These are phyloP conservation scores for Scalesia atractyloides DNA, from an alignment of 129 eudicot genomes.

Conservation along the genomic window DNA sequence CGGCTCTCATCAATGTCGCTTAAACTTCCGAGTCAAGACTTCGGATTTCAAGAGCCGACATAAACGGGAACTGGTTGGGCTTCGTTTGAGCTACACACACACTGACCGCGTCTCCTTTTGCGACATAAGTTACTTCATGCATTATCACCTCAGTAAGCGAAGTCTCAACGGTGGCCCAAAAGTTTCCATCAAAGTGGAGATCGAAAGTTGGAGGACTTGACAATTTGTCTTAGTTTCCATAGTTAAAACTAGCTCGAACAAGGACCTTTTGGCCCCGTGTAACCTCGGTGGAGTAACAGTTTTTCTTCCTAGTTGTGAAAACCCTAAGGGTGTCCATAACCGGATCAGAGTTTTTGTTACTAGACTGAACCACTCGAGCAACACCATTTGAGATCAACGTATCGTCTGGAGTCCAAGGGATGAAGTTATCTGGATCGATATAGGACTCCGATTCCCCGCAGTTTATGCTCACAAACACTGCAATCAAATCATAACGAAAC, in stretches of 20 bases:
- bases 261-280: conserved; percentile 24
- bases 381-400: conserved; percentile 20
- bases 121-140: conserved; percentile 36
- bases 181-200: conserved; percentile 45
- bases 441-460: conserved; percentile 22
- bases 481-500: not conserved
- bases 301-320: conserved; percentile 30
- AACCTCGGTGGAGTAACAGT: conserved; percentile 24
- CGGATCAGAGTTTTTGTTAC: conserved; percentile 2
- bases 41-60: conserved; percentile 39
- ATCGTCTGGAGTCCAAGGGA: conserved; percentile 22
- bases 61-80: conserved; percentile 34
- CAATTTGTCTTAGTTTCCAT: conserved; percentile 41
- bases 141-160: not conserved
- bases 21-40: conserved; percentile 26
- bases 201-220: conserved; percentile 37
- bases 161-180: conserved; percentile 30
- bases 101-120: conserved; percentile 22
- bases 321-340: conserved; percentile 30
- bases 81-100: conserved; percentile 45
- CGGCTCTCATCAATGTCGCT: conserved; percentile 7
- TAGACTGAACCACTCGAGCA: conserved; percentile 27
- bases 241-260: conserved; percentile 34
- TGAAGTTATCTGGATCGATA: conserved; percentile 1
- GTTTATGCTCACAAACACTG: conserved; percentile 37